A percentile compares a stretch with the other conserved stretches of the same genome.
These are phyloP conservation scores for Xylariaceae sp. DNA, from an alignment of 2,329 filamentous ascomycete species.

Conservation along the genomic window DNA sequence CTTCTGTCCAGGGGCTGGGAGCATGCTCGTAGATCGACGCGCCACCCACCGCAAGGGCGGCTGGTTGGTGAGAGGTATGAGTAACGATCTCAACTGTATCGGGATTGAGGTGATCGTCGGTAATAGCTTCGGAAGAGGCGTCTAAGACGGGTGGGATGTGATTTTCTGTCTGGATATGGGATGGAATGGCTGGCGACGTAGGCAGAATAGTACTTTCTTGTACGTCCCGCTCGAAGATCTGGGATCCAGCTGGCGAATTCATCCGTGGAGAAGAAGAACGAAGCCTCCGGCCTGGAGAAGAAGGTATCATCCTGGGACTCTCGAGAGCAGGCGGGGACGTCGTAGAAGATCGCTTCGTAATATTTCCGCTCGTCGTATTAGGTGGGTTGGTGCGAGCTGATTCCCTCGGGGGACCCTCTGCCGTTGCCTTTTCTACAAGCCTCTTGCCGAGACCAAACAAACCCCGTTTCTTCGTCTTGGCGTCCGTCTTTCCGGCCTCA, in stretches of 20 bases:
- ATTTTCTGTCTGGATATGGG: conserved; percentile 91
- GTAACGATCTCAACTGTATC: conserved; percentile 92
- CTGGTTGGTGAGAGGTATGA: conserved; percentile 77
- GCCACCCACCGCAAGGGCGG: conserved; percentile 62
- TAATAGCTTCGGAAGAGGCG: conserved; percentile 88
- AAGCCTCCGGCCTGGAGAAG: conserved; percentile 63
- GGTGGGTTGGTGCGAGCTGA: conserved; percentile 35
- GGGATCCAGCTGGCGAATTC: conserved; percentile 70
- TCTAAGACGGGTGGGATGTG: conserved; percentile 88
- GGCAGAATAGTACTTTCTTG: conserved; percentile 73
- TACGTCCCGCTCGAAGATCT: conserved; percentile 93
- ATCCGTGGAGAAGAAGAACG: conserved; percentile 68
- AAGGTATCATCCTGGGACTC: conserved; percentile 46
- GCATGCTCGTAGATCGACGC: conserved; percentile 39
- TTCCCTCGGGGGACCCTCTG: conserved; percentile 34
- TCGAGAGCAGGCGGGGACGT: conserved; percentile 43
- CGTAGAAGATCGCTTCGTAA: conserved; percentile 38
- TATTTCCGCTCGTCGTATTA: conserved; percentile 30
- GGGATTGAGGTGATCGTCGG: conserved; percentile 76
- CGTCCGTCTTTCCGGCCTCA: conserved; percentile 34
- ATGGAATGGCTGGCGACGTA: conserved; percentile 79
- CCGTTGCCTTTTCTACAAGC: conserved; percentile 39
- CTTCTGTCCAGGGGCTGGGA: conserved; percentile 53
- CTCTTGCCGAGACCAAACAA: conserved; percentile 61
- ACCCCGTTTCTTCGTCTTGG: conserved; percentile 50